These are phyloP conservation scores for Cylindrotheca closterium DNA, from an alignment of 108 stramenopile species.

Conservation along the genomic window DNA sequence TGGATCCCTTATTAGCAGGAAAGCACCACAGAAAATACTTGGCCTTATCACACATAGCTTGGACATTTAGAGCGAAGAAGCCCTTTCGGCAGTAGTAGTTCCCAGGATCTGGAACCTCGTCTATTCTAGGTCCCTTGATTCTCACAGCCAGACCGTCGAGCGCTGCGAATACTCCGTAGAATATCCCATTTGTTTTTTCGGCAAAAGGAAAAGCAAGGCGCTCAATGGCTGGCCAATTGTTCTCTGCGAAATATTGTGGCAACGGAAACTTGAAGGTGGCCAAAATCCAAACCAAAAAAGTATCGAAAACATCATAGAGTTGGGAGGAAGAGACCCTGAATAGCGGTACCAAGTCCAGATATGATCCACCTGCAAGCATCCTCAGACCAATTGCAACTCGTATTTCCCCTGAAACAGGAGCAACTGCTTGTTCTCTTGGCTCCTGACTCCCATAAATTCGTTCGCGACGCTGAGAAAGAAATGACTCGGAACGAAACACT, in stretches of 20 bases:
- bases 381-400: background rate
- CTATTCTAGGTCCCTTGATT: background rate
- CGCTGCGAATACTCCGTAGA: constrained; percentile 23
- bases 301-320: background rate
- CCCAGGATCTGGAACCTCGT: constrained; percentile 14
- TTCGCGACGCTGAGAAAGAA: no score
- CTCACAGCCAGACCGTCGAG: constrained; percentile 27
- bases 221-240: background rate
- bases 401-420: background rate
- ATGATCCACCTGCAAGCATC: constrained; percentile 24
- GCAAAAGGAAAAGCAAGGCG: background rate
- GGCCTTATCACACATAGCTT: constrained; percentile 7
- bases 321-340: background rate
- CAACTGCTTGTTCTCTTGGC: no score
- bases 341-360: constrained; percentile 12
- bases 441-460: no score
- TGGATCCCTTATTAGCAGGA: constrained; percentile 6
- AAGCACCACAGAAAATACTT: constrained; percentile 9
- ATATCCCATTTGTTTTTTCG: background rate
- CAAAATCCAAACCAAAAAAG: background rate
- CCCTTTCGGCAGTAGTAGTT: constrained; percentile 34
- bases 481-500: no score
- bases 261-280: background rate
- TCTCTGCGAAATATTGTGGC: background rate
- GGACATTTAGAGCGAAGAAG: constrained; percentile 32